Evolutionary conservation across 345 rosid genomes (phyloP).

Genomic region (Linum tenue): DNA sequence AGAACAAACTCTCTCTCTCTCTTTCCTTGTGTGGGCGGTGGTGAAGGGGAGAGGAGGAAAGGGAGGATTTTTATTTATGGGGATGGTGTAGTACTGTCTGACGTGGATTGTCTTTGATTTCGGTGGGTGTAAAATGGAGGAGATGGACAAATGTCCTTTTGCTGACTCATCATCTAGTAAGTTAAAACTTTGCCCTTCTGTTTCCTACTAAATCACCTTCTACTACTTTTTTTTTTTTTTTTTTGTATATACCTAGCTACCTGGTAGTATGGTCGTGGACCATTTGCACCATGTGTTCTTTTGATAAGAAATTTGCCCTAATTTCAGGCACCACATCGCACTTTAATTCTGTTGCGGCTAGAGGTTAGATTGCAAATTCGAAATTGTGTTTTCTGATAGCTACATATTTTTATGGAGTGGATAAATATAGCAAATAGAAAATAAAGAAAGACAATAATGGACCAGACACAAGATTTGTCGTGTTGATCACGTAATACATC

Average conservation of each 20-base stretch:
- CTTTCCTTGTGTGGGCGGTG: constrained; percentile 10
- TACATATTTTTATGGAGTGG: too few relatives aligned
- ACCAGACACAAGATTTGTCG: too few relatives aligned
- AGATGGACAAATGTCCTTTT: constrained; percentile 15
- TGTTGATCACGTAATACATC: too few relatives aligned
- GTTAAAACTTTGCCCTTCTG: constrained; percentile 7
- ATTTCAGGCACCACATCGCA: too few relatives aligned
- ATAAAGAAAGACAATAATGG: too few relatives aligned
- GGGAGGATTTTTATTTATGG: constrained; percentile 9
- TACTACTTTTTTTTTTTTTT: background rate
- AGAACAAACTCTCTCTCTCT: background rate
- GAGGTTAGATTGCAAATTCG: too few relatives aligned
- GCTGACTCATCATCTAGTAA: constrained; percentile 23
- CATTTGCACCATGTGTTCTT: too few relatives aligned
- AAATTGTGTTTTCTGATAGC: too few relatives aligned
- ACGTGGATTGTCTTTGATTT: constrained; percentile 22
- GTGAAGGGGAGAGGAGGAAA: background rate
- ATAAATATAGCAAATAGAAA: too few relatives aligned
- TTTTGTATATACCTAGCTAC: background rate
- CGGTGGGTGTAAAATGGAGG: background rate
- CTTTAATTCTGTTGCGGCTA: too few relatives aligned
- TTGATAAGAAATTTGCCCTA: too few relatives aligned
- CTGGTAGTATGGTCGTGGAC: background rate
- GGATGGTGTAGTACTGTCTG: constrained; percentile 17
- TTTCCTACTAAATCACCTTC: background rate